Conservation (phyloP, 2,329 filamentous ascomycete species). For the Catunica adiposa region DNA sequence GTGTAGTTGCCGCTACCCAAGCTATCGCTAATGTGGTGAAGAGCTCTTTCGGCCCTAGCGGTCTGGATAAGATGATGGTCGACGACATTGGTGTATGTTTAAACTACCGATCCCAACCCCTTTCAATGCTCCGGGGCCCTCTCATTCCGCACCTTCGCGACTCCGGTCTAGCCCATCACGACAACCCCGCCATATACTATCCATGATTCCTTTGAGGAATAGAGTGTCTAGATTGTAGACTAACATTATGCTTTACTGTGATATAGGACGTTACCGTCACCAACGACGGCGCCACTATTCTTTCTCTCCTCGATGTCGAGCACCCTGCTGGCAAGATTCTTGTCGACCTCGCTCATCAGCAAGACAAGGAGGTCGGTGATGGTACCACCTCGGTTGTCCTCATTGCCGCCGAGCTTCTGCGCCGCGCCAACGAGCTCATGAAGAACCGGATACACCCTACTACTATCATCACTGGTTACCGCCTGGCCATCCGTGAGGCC, state of each 20-base stretch:
- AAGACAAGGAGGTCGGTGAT: slow-evolving; percentile 97
- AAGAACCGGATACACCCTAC: slow-evolving; percentile 99
- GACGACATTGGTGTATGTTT: slow-evolving; percentile 81
- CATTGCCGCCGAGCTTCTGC: slow-evolving; percentile 87
- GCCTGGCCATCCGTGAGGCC: slow-evolving; percentile 84
- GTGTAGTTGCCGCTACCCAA: slow-evolving; percentile 73
- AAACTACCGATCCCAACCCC: not conserved
- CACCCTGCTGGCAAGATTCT: slow-evolving; percentile 97
- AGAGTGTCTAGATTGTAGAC: not conserved
- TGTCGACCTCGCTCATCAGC: slow-evolving; percentile 92
- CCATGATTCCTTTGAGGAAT: no score
- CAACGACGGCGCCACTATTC: slow-evolving; percentile 94
- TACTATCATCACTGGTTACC: slow-evolving; percentile 97
- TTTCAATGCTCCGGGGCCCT: not conserved
- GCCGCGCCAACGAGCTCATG: slow-evolving; percentile 92
- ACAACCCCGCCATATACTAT: not conserved
- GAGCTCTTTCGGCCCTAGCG: slow-evolving; percentile 93
- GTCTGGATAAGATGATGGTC: slow-evolving; percentile 99
- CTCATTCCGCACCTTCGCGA: no score
- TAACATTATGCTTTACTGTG: not conserved
- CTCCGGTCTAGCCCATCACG: no score
- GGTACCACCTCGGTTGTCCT: slow-evolving; percentile 95
- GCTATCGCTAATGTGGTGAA: slow-evolving; percentile 98
- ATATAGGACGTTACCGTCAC: slow-evolving; percentile 86
- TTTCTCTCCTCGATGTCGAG: slow-evolving; percentile 88